Base-by-base conservation (phyloP, 148 eudicot species). In the Vaccinium vitisidaea region DNA sequence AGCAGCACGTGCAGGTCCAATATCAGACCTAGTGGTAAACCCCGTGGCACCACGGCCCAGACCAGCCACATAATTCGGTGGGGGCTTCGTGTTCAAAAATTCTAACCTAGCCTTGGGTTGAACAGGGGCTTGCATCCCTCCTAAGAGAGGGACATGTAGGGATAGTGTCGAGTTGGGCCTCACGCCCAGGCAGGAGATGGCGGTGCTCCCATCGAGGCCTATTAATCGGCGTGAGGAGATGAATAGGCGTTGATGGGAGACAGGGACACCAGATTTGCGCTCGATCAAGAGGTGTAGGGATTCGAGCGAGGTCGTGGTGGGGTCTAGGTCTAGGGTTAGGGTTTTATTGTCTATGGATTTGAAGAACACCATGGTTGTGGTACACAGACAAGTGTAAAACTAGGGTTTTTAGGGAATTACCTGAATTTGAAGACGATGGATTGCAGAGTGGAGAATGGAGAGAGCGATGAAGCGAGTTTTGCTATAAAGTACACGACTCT, bases 1-100 rank as follows among this genome's bases (percentile, higher is more conserved):
- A 8, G 98, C 97, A 5, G 99, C 94, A 48, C 98, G 93, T 48
- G 98, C 99, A 0, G 97, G 99, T 5, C 99, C 98, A 25, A 97
- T 97, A 90, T 97, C 98, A 0, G 99, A 97, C 84, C 98, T 92
- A 65, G 99, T 97, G 21, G 99, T 97, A 90, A 95, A 97, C 21
- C 98, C 99, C 1, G 98, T 97, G 0, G 98, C 98, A 58, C 98
- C 99, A 87, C 99, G 99, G 11, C 99, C 99, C 73, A 97, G 89
- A 27, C 99, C 99, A 1, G 98, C 98, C 8, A 94, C 99, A 76
- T 97, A 97, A 84, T 97, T 97, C 4, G 95, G 67, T 0, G 98
- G 98, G 2, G 99, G 98, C 15, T 89, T 94, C 15, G 94, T 87
- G 85, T 91, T 92, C 27, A 97, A 83, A 71, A 97, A 95, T 4